Base-by-base conservation (phyloP, 2,329 filamentous ascomycete species). In the Ophiosphaerella herpotricha region DNA sequence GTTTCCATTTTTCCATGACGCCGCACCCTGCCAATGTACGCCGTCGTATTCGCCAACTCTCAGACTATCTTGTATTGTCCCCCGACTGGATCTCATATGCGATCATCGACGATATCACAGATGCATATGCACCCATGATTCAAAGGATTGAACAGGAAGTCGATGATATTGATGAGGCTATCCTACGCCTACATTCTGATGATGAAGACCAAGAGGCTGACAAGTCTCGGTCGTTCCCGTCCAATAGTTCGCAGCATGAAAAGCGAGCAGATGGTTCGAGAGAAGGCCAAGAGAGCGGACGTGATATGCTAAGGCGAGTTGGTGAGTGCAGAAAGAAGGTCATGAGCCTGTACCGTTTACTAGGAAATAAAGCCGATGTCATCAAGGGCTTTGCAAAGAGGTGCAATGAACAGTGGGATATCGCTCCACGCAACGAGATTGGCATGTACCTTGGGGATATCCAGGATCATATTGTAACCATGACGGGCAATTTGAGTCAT, bases 31-130 rank as follows among this genome's bases (percentile, higher is more conserved):
- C 94, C 67, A 99, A 99, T 62, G 94, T 99, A 21, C 90, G 94
- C 18, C 85, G 94, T 39, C 86, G 94, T 31, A 93, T 99, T 66
- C 89, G 94, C 9, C 94, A 99, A 72, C 77, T 99, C 39, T 90
- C 90, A 58, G 94, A 99, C 73, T 99, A 96, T 72, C 82, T 97
- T 63, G 90, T 96, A 37, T 80, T 97, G 11, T 93, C 89, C 39
- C 90, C 93, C 0, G 94, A 99, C 72, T 99, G 94, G 94, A 97
- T 99, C 61, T 96, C 91, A 7, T 99, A 99, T 68, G 94, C 92
- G 40, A 89, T 97, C 59, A 97, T 97, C 57, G 94, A 99, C 74
- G 94, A 99, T 70, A 96, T 99, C 63, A 99, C 94, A 5, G 94
- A 99, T 72, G 92, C 91, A 2, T 99, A 97, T 67, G 89, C 88